phyloP scores from a whole-genome alignment of 495 filamentous ascomycete genomes.

The Hypoxylon lienhwacheense region DNA sequence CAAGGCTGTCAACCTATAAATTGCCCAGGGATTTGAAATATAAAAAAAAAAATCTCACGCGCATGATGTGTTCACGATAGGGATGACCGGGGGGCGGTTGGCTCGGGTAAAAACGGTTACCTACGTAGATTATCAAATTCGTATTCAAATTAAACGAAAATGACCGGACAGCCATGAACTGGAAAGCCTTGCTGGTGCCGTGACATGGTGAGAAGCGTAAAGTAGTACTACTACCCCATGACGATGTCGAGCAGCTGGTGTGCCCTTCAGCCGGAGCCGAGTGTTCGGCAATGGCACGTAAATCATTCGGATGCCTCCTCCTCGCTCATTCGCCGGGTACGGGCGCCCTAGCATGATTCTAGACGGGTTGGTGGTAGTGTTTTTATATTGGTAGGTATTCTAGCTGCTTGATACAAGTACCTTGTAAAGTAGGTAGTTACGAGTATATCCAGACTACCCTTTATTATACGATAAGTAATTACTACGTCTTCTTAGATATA shows the following conservation, averaged over 20 bases:
- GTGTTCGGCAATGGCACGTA: constrained; percentile 24
- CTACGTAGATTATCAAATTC: constrained; percentile 31
- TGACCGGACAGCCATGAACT: constrained; percentile 2
- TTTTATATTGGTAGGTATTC: no score
- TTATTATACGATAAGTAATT: no score
- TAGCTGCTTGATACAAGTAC: no score
- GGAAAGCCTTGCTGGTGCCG: no score
- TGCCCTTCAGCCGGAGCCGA: constrained; percentile 16
- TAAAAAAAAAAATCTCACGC: constrained; percentile 11
- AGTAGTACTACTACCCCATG: neutral
- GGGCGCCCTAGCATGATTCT: no score
- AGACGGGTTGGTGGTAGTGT: no score
- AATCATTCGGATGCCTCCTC: constrained; percentile 20
- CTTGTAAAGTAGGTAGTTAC: no score
- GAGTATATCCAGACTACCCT: no score
- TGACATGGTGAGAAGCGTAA: no score
- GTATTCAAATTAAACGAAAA: constrained; percentile 29
- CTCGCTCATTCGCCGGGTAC: constrained; percentile 22
- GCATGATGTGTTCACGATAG: constrained; percentile 34
- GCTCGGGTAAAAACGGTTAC: constrained; percentile 37
- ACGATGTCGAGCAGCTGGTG: neutral
- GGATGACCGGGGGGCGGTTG: constrained; percentile 35
- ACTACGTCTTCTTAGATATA: no score
- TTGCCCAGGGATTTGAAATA: constrained; percentile 1
- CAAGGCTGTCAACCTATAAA: constrained; percentile 82